Conservation (phyloP, 768 basidiomycete genomes). For the Kwoniella europaea region DNA sequence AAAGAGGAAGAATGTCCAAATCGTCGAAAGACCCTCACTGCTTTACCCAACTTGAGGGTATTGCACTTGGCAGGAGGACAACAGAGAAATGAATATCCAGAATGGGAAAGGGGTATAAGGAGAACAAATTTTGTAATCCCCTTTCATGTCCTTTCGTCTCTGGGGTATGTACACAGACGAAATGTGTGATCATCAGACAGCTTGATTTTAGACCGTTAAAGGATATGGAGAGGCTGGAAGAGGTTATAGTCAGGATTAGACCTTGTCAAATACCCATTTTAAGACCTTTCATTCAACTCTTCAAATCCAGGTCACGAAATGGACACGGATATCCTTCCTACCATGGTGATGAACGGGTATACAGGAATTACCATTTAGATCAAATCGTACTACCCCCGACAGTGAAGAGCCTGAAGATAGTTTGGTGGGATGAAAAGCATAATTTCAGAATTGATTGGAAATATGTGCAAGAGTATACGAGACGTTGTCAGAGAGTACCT, state of each 20-base stretch:
- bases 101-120: background rate
- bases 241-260: constrained; percentile 4
- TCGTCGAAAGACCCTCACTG: background rate
- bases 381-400: background rate
- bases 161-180: constrained; percentile 3
- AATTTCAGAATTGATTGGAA: constrained; percentile 5
- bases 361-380: background rate
- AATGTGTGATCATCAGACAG: background rate
- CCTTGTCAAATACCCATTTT: constrained; percentile 15
- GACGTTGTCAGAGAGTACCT: background rate
- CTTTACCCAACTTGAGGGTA: constrained; percentile 9
- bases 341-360: background rate
- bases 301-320: background rate
- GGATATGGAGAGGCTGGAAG: background rate
- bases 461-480: background rate
- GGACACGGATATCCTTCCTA: background rate
- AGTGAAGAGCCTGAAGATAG: background rate
- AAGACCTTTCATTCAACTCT: background rate
- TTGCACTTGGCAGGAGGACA: constrained; percentile 17
- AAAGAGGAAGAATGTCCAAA: constrained; percentile 12
- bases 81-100: background rate
- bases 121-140: constrained; percentile 1
- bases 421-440: constrained; percentile 23
- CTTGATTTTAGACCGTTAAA: background rate
- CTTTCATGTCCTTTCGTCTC: constrained; percentile 8